Evolutionary conservation across 2,329 filamentous ascomycete genomes (phyloP), one percentile per base, ranked within the genome.

Genomic region (Aspergillus fijiensis): DNA sequence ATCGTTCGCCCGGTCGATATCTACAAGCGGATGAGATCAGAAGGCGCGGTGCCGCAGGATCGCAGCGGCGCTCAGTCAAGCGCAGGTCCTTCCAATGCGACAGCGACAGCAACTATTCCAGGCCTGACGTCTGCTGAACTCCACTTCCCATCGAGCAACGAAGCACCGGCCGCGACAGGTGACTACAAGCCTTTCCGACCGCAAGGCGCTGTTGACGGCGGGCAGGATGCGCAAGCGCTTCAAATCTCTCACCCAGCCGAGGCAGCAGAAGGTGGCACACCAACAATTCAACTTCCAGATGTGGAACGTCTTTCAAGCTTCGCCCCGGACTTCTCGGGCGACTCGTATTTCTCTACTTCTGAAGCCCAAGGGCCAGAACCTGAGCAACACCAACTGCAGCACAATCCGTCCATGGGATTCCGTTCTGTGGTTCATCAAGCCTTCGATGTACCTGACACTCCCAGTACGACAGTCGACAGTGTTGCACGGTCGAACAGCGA

Each of bases 1-100:
- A 87, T 94, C 65, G 82, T 92, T 58, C 83, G 89, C 42, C 90
- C 91, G 1, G 85, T 89, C 12, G 91, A 96, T 65, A 88, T 93
- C 48, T 93, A 94, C 72, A 88, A 85, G 69, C 85, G 89, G 5
- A 81, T 89, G 72, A 85, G 85, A 55, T 88, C 91, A 65, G 89
- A 90, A 64, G 82, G 81, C 78, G 65, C 82, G 85, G 47, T 21
- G 16, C 55, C 39, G 65, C 77, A 82, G 42, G 80, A 81, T 45
- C 39, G 14, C 16, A 45, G 9, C 12, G 33, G 1, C 33, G 11
- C 12, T 45, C 16, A 19, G 6, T 19, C 39, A 29, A 12, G n/a
- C 27, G 53, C 55, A 35, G 27, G 4, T 51, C 27, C 12, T 35
- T 35, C 19, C 27, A 29, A 29, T 21, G 14, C 50, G 5, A 31